phyloP scores from a whole-genome alignment of 208 protist species.

The Crithidia mellificae region DNA sequence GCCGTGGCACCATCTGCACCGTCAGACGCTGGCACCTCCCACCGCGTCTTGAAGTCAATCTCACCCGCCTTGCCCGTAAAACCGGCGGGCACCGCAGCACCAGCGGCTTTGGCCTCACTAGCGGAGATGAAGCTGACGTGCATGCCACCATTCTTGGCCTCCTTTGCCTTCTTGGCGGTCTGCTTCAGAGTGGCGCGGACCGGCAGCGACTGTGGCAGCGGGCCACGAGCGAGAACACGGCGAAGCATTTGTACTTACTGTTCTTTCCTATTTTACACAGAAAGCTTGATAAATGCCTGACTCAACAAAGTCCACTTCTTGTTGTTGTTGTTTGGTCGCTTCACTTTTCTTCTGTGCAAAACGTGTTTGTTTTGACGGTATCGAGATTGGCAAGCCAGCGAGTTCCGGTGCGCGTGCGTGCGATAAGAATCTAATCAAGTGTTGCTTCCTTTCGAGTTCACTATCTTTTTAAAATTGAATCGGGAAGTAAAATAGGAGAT shows the following conservation, averaged over 20 bases:
- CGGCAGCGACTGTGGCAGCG: conserved; percentile 50
- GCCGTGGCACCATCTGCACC: neutral
- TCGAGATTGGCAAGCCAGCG: too few relatives aligned
- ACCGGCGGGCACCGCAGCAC: conserved; percentile 31
- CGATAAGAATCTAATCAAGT: too few relatives aligned
- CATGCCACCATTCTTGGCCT: conserved; percentile 8
- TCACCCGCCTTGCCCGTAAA: conserved; percentile 50
- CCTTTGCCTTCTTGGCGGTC: conserved; percentile 16
- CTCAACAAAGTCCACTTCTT: too few relatives aligned
- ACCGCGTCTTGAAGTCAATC: conserved; percentile 27
- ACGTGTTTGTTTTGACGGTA: too few relatives aligned
- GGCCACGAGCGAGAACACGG: conserved; percentile 50
- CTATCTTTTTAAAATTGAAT: too few relatives aligned
- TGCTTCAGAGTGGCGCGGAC: conserved; percentile 23
- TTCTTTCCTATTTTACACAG: too few relatives aligned
- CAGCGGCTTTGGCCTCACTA: conserved; percentile 11
- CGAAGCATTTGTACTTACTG: conserved; percentile 51
- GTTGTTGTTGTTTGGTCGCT: too few relatives aligned
- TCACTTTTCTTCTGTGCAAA: too few relatives aligned
- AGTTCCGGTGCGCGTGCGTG: too few relatives aligned
- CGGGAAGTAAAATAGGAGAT: too few relatives aligned
- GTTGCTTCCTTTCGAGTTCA: too few relatives aligned
- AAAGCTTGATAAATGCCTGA: too few relatives aligned
- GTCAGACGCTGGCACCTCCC: neutral
- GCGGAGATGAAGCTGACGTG: conserved; percentile 29